Base-by-base conservation (phyloP, 208 protist genomes). In the Wallacemonas sp. region DNA sequence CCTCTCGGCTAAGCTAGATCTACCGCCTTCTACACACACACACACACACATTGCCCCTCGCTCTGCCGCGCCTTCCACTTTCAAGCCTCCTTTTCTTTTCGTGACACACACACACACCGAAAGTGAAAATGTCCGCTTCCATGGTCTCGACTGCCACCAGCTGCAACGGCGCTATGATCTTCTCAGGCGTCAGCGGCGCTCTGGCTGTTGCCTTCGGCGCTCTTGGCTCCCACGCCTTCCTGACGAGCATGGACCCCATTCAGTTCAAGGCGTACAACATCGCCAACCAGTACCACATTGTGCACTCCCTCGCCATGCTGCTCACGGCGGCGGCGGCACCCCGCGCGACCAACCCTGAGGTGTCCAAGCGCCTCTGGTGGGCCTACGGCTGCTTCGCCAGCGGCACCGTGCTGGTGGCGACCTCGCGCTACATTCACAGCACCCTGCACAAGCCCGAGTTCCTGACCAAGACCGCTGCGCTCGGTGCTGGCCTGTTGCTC, bases 201-300 rank as follows among this genome's bases (percentile, higher is more conserved):
- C 63, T 82, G 29, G 65, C 78, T 36, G 73, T 81, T 8, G 38
- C 59, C 24, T 53, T 84, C 10, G 77, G 81, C 10, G 81, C 78
- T 9, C 58, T 84, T 46, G 81, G 81, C 71, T 76, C 73, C 9
- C 78, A 84, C 71, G 71, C 70, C 24, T 84, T 87, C 54, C 60
- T 78, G 10, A 53, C 67, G 21, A 4, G 59, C n/a, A 87, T 84
- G 81, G 69, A 80, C 55, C 54, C 60, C 19, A 59, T 71, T 34
- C 67, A 84, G 71, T 64, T 78, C 33, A 77, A 76, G 67, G 61
- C 61, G 13, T 87, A 79, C 63, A 65, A 68, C 62, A 48, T 72
- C 8, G 81, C 74, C 33, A 82, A 82, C 69, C 80, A 85, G 69
- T 87, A 87, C 46, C 79, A 93, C 74, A 65, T 93, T 41, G 48